These are phyloP conservation scores for Flaveria brownii DNA, from an alignment of 129 eudicot genomes.

Conservation along the genomic window DNA sequence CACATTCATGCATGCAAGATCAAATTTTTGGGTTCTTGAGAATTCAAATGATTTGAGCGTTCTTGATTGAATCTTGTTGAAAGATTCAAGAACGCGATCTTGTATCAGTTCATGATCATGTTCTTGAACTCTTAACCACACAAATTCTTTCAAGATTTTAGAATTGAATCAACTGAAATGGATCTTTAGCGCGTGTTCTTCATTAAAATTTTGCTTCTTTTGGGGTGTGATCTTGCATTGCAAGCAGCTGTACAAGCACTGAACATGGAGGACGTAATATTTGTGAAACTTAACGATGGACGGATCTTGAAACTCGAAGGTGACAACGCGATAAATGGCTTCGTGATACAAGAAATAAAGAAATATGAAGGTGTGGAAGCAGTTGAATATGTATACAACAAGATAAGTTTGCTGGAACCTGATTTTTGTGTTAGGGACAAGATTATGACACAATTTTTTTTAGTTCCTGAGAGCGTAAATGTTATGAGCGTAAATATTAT, in stretches of 20 bases:
- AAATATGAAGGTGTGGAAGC: not conserved
- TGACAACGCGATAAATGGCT: not conserved
- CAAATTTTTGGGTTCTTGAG: not conserved
- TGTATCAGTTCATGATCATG: not conserved
- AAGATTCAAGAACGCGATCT: not conserved
- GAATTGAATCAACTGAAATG: no score
- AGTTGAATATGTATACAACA: not conserved
- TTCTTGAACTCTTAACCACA: not conserved
- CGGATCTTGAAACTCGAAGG: not conserved
- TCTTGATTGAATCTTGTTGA: not conserved
- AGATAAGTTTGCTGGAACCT: not conserved
- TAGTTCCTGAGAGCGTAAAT: not conserved
- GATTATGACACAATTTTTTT: not conserved
- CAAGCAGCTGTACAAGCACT: no score
- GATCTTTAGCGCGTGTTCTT: no score
- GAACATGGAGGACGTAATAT: not conserved
- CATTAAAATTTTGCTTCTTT: not conserved
- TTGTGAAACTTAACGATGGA: not conserved
- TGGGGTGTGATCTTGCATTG: not conserved
- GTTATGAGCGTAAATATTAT: no score
- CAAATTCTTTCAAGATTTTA: no score
- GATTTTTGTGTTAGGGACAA: slow-evolving; percentile 10
- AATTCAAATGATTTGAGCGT: no score
- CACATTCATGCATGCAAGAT: not conserved
- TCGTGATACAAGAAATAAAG: not conserved